Conservation (phyloP, 2,329 filamentous ascomycete genomes). For the Pseudophaeomoniella oleicola region DNA sequence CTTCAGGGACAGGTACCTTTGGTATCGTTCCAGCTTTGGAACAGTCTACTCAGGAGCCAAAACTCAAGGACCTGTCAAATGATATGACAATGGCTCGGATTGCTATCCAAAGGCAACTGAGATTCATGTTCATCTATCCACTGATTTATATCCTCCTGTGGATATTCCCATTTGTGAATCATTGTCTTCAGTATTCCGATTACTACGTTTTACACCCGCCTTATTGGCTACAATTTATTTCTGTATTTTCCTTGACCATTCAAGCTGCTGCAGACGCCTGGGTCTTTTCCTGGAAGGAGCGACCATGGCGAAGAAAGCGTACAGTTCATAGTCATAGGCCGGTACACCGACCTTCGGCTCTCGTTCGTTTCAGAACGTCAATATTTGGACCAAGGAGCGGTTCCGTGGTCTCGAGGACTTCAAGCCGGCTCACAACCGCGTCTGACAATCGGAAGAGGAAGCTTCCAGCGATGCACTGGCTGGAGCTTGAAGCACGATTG, state of each 20-base stretch:
- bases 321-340: too few species aligned
- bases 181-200: slow-evolving; percentile 46
- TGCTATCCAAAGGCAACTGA: slow-evolving; percentile 52
- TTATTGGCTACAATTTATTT: slow-evolving; percentile 40
- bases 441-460: too few species aligned
- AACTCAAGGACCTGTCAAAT: neutral
- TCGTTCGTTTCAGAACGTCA: too few species aligned
- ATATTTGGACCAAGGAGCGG: too few species aligned
- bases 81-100: slow-evolving; percentile 27
- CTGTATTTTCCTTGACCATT: slow-evolving; percentile 43
- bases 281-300: slow-evolving; percentile 55
- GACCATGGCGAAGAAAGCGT: slow-evolving; percentile 49
- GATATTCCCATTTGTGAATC: slow-evolving; percentile 54
- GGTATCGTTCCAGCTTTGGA: neutral
- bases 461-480: too few species aligned
- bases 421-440: too few species aligned
- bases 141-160: slow-evolving; percentile 58
- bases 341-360: too few species aligned
- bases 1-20: neutral
- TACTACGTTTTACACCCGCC: slow-evolving; percentile 36
- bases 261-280: slow-evolving; percentile 55
- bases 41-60: neutral
- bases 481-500: neutral
- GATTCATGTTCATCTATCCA: slow-evolving; percentile 63
- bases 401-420: too few species aligned